Evolutionary conservation across 805 yeast species (phyloP), one percentile per base, ranked within the genome.

Genomic region (Suhomyces faveliae): DNA sequence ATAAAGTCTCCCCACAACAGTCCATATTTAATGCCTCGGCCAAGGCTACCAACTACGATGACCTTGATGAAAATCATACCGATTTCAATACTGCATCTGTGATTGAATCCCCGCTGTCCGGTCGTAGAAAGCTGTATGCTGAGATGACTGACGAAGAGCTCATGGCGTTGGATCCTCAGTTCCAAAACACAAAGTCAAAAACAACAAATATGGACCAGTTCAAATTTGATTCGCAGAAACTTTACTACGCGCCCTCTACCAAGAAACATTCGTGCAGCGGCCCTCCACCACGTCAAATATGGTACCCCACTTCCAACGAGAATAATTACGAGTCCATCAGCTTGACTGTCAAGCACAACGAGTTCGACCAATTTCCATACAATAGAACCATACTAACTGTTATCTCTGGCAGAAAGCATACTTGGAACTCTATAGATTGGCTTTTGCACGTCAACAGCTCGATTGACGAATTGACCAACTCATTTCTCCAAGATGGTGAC

Each of bases 101-200:
- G 4, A 35, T 52, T 11, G 25, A 41, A 41, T 21, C 10, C 47
- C 50, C 5, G 41, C 41, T 21, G 37, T 47, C 33, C 2, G 45
- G 50, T 12, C 57, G 78, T 22, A 62, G 79, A 46, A 76, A 78
- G 53, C 73, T 78, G 40, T 74, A 76, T 53, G 68, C 75, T 27
- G 79, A 70, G 12, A 74, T 80, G 81, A 69, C 82, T 12, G 71
- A 76, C 57, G 80, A 77, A 48, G 84, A 80, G 59, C 64, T 80
- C 48, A 59, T 79, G 62, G 80, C 78, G 10, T 63, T 80, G 51
- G 85, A 80, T 59, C 74, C 79, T 1, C 84, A 80, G 54, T 80
- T 69, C 58, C 49, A 48, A n/a, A 57, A 57, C 6, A 61, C 73
- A 3, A 66, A 70, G 47, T 65, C 73, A 19, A 63, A 67, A 49